Conservation (phyloP, 2,329 filamentous ascomycete species). For the Chrysosporium keratinophilum region DNA sequence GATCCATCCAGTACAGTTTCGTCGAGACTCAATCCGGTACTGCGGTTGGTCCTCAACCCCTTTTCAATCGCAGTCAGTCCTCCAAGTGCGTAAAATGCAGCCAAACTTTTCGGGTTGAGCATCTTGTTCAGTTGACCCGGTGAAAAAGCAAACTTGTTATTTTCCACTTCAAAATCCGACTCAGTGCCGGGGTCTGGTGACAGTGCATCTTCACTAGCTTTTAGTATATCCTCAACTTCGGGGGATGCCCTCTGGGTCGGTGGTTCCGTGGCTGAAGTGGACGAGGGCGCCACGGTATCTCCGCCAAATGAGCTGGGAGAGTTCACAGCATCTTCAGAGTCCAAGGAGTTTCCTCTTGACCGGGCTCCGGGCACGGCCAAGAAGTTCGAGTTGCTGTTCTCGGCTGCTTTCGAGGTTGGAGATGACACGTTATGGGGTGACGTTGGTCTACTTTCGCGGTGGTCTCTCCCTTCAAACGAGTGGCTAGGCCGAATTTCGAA, state of each 20-base stretch:
- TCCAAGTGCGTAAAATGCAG: constrained; percentile 64
- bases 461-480: constrained; percentile 2
- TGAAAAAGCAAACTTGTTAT: constrained; percentile 63
- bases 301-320: constrained; percentile 45
- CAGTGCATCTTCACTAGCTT: constrained; percentile 49
- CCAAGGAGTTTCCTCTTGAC: constrained; percentile 55
- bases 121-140: constrained; percentile 66
- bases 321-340: constrained; percentile 49
- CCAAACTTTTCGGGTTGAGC: constrained; percentile 66
- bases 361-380: constrained; percentile 54
- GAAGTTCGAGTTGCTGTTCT: constrained; percentile 45
- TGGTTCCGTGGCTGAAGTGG: constrained; percentile 34
- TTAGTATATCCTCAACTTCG: constrained; percentile 43
- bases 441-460: constrained; percentile 48
- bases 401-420: constrained; percentile 44
- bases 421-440: constrained; percentile 60
- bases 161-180: constrained; percentile 54
- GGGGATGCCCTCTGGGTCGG: constrained; percentile 33
- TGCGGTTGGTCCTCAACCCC: constrained; percentile 56
- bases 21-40: constrained; percentile 58
- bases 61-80: constrained; percentile 63
- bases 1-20: constrained; percentile 54
- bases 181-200: constrained; percentile 62
- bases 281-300: constrained; percentile 42
- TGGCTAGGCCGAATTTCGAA: neutral